These are phyloP conservation scores for Fusarium sp. DNA, from an alignment of 2,329 filamentous ascomycete genomes.

Conservation along the genomic window DNA sequence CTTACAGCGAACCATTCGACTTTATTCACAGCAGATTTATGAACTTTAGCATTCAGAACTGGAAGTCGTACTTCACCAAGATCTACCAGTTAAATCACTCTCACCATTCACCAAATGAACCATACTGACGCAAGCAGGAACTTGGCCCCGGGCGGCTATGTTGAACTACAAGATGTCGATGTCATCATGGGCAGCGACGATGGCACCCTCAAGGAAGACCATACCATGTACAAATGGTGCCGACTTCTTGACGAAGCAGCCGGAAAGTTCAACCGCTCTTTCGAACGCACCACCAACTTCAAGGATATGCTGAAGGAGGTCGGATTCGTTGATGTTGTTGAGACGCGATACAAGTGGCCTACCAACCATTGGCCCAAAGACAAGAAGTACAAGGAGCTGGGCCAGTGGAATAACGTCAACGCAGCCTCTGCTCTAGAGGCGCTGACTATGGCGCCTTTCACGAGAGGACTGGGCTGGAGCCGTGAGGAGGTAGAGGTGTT, in stretches of 20 bases:
- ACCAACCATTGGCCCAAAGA: constrained; percentile 61
- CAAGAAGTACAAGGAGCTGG: constrained; percentile 59
- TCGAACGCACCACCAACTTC: constrained; percentile 33
- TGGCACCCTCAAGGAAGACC: constrained; percentile 26
- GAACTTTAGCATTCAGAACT: constrained; percentile 24
- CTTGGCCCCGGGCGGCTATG: constrained; percentile 25
- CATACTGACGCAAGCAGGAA: background rate
- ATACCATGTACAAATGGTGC: constrained; percentile 36
- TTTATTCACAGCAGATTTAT: constrained; percentile 23
- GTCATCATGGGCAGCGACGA: constrained; percentile 28
- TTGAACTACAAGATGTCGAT: constrained; percentile 34
- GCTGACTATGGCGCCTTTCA: constrained; percentile 43
- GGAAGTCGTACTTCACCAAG: constrained; percentile 4
- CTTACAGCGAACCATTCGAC: constrained; percentile 5
- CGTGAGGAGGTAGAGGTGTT: constrained; percentile 27
- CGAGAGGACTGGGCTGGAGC: constrained; percentile 33
- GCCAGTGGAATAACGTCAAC: constrained; percentile 44
- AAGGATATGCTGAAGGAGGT: constrained; percentile 53
- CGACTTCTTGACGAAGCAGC: constrained; percentile 43
- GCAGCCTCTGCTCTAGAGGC: constrained; percentile 40
- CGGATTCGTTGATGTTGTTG: constrained; percentile 61
- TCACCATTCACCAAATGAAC: rapidly evolving
- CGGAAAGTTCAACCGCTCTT: constrained; percentile 40
- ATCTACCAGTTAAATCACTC: background rate
- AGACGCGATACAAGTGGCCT: constrained; percentile 58